A percentile compares a stretch with the other conserved stretches of the same genome.
These are phyloP conservation scores for Mortierella sp. DNA, from an alignment of 371 early-diverging fungal genomes.

Conservation along the genomic window DNA sequence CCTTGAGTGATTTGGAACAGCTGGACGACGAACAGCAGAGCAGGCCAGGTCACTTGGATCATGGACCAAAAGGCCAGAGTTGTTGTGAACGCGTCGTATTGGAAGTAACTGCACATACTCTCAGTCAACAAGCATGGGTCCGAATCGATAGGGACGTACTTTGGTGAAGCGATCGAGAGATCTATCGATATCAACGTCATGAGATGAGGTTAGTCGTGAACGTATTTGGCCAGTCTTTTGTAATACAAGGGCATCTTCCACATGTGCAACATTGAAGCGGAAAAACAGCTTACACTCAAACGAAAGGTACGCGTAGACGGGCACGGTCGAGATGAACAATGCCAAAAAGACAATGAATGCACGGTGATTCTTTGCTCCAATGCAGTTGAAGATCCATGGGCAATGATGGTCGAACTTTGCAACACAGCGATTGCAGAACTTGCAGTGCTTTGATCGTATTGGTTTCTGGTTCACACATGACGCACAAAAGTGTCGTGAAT, in stretches of 20 bases:
- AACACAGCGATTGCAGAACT: slow-evolving; percentile 95
- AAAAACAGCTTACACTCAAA: slow-evolving; percentile 79
- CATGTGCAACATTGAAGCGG: no score
- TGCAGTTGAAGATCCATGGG: slow-evolving; percentile 94
- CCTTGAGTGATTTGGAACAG: slow-evolving; percentile 80
- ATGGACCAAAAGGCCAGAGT: slow-evolving; percentile 75
- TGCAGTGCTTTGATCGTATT: slow-evolving; percentile 98
- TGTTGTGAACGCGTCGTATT: slow-evolving; percentile 79
- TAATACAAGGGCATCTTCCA: no score
- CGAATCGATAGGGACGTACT: slow-evolving; percentile 56
- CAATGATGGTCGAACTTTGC: slow-evolving; percentile 99
- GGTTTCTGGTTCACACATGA: slow-evolving; percentile 89
- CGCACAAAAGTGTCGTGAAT: slow-evolving; percentile 83
- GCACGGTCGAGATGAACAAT: slow-evolving; percentile 67
- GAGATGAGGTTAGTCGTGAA: no score
- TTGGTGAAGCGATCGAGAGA: slow-evolving; percentile 29
- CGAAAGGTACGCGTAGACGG: slow-evolving; percentile 68
- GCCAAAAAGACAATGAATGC: slow-evolving; percentile 83
- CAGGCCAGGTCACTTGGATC: slow-evolving; percentile 85
- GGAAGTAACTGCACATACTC: slow-evolving; percentile 76
- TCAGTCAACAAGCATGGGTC: slow-evolving; percentile 71
- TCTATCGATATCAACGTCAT: slow-evolving; percentile 17
- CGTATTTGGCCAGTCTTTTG: no score
- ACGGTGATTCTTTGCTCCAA: slow-evolving; percentile 89
- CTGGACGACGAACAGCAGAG: slow-evolving; percentile 80